Base-by-base conservation (phyloP, 164 flowering plant genomes). In the Magnolia sinica region DNA sequence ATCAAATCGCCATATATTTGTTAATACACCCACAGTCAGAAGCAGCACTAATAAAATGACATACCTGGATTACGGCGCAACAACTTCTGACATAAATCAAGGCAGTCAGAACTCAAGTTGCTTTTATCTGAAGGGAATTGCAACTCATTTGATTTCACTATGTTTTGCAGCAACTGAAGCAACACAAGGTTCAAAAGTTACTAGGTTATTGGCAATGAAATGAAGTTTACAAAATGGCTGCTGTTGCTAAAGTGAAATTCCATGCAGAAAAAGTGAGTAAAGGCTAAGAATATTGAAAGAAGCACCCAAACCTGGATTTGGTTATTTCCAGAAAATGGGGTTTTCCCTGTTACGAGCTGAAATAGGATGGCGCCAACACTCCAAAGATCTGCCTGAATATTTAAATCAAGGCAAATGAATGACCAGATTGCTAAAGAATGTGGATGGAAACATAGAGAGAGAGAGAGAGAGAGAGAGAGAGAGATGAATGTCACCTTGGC, bases 341-440 rank as follows among this genome's bases (percentile, higher is more conserved):
- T 90, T 81, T 77, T 91, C 59, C 98, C 98, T 51, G 96, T 92
- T 58, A 96, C 98, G 74, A 96, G 93, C 83, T 96, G 99, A 85
- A 84, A 96, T 59, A 96, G 82, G 82, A 96, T 96, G 66, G 95
- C 89, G 77, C 99, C 99, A 75, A 96, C 98, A 86, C 99, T 96
- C 99, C 99, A 96, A 77, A 96, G 96, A 90, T 96, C 99, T 91
- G 99, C 99, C 99, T 94, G 98, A 78, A 75, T 81, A 78, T 79
- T 81, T 58, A 74, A 73, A 71, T 75, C 71, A 83, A 77, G 78
- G 75, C 24, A 10, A 67, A 61, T 70, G 24, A 63, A 20, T 77
- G 71, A 76, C 72, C 29, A 61, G 68, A n/a, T 64, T 18, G 11
- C 66, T 70, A 22, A 27, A 71, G 37, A 68, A 52, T 13, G 63